Evolutionary conservation across 2,329 filamentous ascomycete species (phyloP).

Genomic region (Aspergillus sp.): DNA sequence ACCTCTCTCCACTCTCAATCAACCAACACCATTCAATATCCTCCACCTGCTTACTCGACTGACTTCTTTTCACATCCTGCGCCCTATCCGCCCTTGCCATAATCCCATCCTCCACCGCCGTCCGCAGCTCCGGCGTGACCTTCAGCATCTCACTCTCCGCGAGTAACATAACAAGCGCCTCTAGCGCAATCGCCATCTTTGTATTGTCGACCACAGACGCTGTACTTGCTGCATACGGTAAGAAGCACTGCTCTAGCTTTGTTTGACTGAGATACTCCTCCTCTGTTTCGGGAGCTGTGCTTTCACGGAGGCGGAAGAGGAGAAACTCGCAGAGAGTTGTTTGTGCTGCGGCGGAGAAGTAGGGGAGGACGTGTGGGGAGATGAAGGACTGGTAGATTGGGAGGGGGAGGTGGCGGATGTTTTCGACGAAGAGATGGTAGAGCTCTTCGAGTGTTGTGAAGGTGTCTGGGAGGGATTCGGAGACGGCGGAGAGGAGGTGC

Average conservation of each 20-base stretch:
- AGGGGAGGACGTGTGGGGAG: constrained; percentile 38
- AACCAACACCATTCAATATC: constrained; percentile 33
- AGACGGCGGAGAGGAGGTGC: constrained; percentile 35
- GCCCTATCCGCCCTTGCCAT: constrained; percentile 42
- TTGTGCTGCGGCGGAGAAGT: constrained; percentile 34
- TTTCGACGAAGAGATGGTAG: constrained; percentile 40
- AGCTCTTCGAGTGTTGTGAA: constrained; percentile 35
- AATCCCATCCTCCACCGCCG: constrained; percentile 49
- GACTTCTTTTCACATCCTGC: constrained; percentile 39
- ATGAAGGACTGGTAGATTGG: constrained; percentile 42
- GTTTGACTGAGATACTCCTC: constrained; percentile 42
- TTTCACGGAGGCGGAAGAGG: constrained; percentile 45
- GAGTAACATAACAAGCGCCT: constrained; percentile 55
- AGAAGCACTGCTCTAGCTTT: constrained; percentile 54
- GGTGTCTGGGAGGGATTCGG: constrained; percentile 25
- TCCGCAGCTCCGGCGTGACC: constrained; percentile 31
- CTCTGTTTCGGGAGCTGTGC: constrained; percentile 30
- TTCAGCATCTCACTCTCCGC: constrained; percentile 27
- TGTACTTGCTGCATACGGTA: constrained; percentile 59
- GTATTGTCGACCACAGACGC: constrained; percentile 60
- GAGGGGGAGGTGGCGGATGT: constrained; percentile 40
- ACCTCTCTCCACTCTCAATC: constrained; percentile 36
- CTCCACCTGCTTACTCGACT: constrained; percentile 27
- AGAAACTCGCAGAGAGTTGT: constrained; percentile 49
- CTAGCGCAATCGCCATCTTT: constrained; percentile 63